A percentile compares a stretch with the other conserved stretches of the same genome.
Evolutionary conservation across 495 filamentous ascomycete genomes (phyloP).

Genomic region (Cladorrhinum samala): DNA sequence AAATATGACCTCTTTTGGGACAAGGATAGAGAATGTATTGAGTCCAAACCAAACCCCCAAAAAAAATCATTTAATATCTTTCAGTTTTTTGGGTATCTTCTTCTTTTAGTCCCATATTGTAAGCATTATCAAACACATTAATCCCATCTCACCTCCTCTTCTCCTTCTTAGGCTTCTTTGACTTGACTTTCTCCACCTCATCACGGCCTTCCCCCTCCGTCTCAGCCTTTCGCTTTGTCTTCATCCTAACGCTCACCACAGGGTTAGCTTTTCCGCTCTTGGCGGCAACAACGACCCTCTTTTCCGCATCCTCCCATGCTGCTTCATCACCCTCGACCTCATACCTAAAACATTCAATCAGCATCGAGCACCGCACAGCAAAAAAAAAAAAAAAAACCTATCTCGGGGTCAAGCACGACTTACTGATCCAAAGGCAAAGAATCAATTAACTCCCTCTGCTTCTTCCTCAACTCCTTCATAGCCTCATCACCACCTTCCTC

Average conservation of each 20-base stretch:
- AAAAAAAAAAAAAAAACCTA: slow-evolving; percentile 3
- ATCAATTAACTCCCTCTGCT: slow-evolving; percentile 81
- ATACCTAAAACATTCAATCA: slow-evolving; percentile 52
- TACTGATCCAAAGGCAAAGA: slow-evolving; percentile 82
- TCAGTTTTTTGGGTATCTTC: not conserved
- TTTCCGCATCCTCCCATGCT: slow-evolving; percentile 80
- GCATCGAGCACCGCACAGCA: slow-evolving; percentile 39
- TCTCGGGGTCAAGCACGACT: slow-evolving; percentile 34
- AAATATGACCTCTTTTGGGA: too few relatives aligned
- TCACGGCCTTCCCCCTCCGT: slow-evolving; percentile 50
- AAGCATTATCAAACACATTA: too few relatives aligned
- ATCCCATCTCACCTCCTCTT: slow-evolving; percentile 22
- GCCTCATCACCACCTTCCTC: slow-evolving; percentile 75
- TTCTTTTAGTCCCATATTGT: not conserved
- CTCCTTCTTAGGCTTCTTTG: slow-evolving; percentile 53
- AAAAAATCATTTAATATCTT: not conserved
- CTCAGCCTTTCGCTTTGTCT: slow-evolving; percentile 75
- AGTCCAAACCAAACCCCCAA: too few relatives aligned
- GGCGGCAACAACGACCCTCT: slow-evolving; percentile 55
- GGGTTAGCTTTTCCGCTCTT: slow-evolving; percentile 54
- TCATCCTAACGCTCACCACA: slow-evolving; percentile 80
- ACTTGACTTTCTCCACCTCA: slow-evolving; percentile 46
- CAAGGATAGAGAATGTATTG: too few relatives aligned
- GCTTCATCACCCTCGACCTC: slow-evolving; percentile 66
- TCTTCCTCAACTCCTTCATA: slow-evolving; percentile 57